These are phyloP conservation scores for Pseudonitzschia pungens DNA, from an alignment of 108 stramenopile genomes.

Conservation along the genomic window DNA sequence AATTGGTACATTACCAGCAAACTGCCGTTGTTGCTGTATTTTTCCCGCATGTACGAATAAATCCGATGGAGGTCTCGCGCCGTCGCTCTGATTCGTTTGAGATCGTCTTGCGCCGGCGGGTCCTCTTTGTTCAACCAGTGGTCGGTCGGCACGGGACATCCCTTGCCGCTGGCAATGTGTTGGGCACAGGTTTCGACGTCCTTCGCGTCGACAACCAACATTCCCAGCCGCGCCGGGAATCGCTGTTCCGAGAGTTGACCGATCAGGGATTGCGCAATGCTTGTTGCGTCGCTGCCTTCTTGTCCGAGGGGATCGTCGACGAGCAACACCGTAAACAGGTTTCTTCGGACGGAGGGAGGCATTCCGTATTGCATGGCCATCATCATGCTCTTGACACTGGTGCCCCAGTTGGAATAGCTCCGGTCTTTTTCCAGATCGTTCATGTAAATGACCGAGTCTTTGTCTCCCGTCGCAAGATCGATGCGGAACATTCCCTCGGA, in stretches of 20 bases:
- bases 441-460: conserved; percentile 66
- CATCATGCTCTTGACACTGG: conserved; percentile 57
- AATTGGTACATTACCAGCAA: conserved; percentile 33
- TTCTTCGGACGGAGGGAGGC: conserved; percentile 72
- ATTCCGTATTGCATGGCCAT: conserved; percentile 73
- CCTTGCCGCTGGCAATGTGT: conserved; percentile 26
- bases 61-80: conserved; percentile 45
- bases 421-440: conserved; percentile 83
- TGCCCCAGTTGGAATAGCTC: conserved; percentile 61
- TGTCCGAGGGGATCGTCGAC: conserved; percentile 65
- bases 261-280: conserved; percentile 34
- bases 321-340: conserved; percentile 74
- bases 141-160: conserved; percentile 34
- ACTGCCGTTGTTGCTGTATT: conserved; percentile 1
- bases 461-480: conserved; percentile 77
- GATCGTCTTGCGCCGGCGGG: conserved; percentile 11
- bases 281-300: conserved; percentile 1
- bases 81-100: conserved; percentile 22
- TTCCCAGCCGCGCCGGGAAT: conserved; percentile 65
- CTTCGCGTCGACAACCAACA: conserved; percentile 54
- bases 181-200: conserved; percentile 46
- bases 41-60: conserved; percentile 18
- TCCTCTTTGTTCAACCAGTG: conserved; percentile 28
- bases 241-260: conserved; percentile 57
- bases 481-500: conserved; percentile 49